Evolutionary conservation across 768 basidiomycete genomes (phyloP), one percentile per base, ranked within the genome.

Genomic region (Boletellus emodensis): DNA sequence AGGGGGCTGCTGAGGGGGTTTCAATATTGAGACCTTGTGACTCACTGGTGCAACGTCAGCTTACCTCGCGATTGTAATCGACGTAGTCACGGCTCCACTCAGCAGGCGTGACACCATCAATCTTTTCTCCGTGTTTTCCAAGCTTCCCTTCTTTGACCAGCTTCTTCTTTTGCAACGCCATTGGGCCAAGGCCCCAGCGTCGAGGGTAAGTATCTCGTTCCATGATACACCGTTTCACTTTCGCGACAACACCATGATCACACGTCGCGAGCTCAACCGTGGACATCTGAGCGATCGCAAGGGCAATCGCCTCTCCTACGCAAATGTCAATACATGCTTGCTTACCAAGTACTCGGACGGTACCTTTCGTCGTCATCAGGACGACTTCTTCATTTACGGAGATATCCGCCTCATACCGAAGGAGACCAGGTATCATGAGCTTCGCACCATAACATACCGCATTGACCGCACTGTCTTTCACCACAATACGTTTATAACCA

Each of bases 171-270:
- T 95, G 88, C 47, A 90, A 74, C 13, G 96, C 95, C 70, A 94
- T 83, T 18, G 96, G 96, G n/a, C 96, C 96, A 45, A 98, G 81
- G 44, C 96, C 96, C 96, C 96, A 98, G 55, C 94, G 84, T 49
- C 96, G 84, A 36, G 96, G 96, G 70, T 99, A 99, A 17, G 92
- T 90, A 70, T 99, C 96, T 34, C 95, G 86, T 68, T 98, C 96
- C 96, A 99, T 99, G 65, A 99, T 98, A 66, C 95, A 97, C 45
- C 96, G 79, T 74, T 99, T 99, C 64, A 99, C 93, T 74, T 97
- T 98, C 33, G 96, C 96, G 38, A 98, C 95, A 50, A 99, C 92
- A 41, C 96, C 96, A 64, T 99, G 95, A 67, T 97, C 94, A 68
- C 95, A 98, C 3, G 94, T 95, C 9, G 93, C 89, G 44, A 99